Conservation (phyloP, 2,329 filamentous ascomycete genomes). For the Pyrenochaeta sp. region DNA sequence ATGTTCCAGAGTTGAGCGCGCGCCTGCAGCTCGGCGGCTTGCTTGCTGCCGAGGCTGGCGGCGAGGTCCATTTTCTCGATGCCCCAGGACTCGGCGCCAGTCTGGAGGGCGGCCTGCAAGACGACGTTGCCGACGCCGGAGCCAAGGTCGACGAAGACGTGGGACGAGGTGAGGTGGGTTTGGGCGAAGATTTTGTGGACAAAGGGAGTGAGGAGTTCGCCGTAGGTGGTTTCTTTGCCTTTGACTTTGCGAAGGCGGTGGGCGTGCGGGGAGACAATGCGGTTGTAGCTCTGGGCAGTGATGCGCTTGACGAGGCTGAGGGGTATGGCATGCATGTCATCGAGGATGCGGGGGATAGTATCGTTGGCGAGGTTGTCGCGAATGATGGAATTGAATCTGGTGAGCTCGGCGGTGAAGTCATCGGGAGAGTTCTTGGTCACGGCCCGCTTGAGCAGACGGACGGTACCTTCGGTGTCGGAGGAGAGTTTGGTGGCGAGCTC, state of each 20-base stretch:
- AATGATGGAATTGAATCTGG: conserved; percentile 79
- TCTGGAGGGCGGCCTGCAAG: conserved; percentile 89
- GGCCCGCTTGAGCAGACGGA: conserved; percentile 78
- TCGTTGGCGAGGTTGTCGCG: conserved; percentile 71
- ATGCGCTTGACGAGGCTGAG: conserved; percentile 75
- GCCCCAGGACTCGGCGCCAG: conserved; percentile 93
- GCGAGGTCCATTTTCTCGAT: conserved; percentile 96
- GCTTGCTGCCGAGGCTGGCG: conserved; percentile 79
- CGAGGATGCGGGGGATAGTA: conserved; percentile 74
- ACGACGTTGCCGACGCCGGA: conserved; percentile 97
- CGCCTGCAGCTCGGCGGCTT: conserved; percentile 83
- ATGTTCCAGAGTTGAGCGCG: conserved; percentile 91
- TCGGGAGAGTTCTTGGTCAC: conserved; percentile 69
- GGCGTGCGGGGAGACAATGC: conserved; percentile 88
- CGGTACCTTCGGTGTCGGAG: conserved; percentile 75
- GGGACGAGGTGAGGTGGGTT: conserved; percentile 78
- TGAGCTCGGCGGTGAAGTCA: conserved; percentile 76
- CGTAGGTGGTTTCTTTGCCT: conserved; percentile 92
- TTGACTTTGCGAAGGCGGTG: conserved; percentile 85
- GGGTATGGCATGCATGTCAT: conserved; percentile 72
- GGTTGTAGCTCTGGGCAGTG: conserved; percentile 85
- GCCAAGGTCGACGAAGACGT: conserved; percentile 92
- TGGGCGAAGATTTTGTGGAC: conserved; percentile 81
- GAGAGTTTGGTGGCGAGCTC: conserved; percentile 72
- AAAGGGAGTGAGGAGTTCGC: conserved; percentile 87